Evolutionary conservation across 2,329 filamentous ascomycete genomes (phyloP), one percentile per base, ranked within the genome.

Genomic region (Talaromyces islandicus): DNA sequence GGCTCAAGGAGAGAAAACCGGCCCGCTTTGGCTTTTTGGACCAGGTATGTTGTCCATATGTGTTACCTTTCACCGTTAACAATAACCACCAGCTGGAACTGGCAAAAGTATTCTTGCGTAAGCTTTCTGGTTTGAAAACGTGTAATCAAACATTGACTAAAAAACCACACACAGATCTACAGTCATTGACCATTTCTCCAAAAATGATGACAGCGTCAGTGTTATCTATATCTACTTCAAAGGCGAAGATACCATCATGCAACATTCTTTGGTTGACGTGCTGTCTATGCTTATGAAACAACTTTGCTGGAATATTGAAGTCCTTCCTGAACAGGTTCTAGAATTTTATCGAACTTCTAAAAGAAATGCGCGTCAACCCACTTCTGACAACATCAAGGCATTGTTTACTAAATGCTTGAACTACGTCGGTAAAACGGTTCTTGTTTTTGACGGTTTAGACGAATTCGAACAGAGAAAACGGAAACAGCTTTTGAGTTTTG

Each of bases 41-140:
- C 52, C 41, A 27, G 60, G 60, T 62, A 57, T 25, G 38, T 19
- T 14, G n/a, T n/a, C n/a, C n/a, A 25, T 29, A 11, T 24, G 9
- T 46, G 9, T n/a, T n/a, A n/a, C n/a, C n/a, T n/a, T n/a, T n/a
- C n/a, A n/a, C n/a, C n/a, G n/a, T n/a, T n/a, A n/a, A n/a, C n/a
- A n/a, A n/a, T n/a, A n/a, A n/a, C n/a, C n/a, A n/a, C 12, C 24
- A 62, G 60, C 60, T 57, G 60, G 60, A 32, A 62, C 38, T 11
- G 60, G 60, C 7, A 62, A 62, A 43, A 62, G 60, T 41, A 38
- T 62, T 29, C 25, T 62, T 17, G 54, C 58, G 60, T 62, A 56
- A 57, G 60, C n/a, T n/a, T n/a, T n/a, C n/a, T n/a, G n/a, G n/a
- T n/a, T n/a, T n/a, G n/a, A n/a, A n/a, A n/a, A n/a, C n/a, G n/a